Base-by-base conservation (phyloP, 2,329 filamentous ascomycete genomes). In the Epichloe uncinata region DNA sequence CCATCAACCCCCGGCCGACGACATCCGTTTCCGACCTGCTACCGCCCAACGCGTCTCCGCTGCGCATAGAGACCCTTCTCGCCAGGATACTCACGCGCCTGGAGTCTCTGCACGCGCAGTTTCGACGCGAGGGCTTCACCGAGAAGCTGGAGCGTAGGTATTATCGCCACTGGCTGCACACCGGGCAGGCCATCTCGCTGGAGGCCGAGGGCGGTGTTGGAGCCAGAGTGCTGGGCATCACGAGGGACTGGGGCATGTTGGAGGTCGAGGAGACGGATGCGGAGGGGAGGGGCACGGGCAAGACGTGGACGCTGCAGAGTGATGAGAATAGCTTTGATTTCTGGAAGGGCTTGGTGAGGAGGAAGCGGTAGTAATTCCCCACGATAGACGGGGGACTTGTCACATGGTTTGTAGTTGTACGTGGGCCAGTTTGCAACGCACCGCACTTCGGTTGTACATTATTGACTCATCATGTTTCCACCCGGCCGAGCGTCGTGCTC, bases 321-420 rank as follows among this genome's bases (percentile, higher is more conserved):
- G 93, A 98, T 66, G 88, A 90, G 63, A 98, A 98, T 62, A 96
- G 90, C 65, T 98, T 98, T 71, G 93, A 98, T 68, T 98, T 95
- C 65, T 95, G 95, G 70, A 87, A 79, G 62, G 93, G 93, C 0
- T 62, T 98, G 59, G 71, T 98, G 18, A 87, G 81, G 71, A 78
- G 84, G 60, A 97, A 95, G 73, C 66, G 82, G 2, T 89, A 63
- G 22, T 18, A 18, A 18, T 18, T 18, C 18, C 18, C 18, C 18
- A 18, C 18, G 18, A 18, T 18, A 18, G 18, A 18, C 18, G 18
- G 18, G 18, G 18, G 3, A 18, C 18, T 18, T 18, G 18, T 18
- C 18, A 18, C 18, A 18, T 18, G 3, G 3, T 5, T 26, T 26
- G 22, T 7, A 26, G 22, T 22, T 18, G 16, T 18, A 18, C 16